phyloP scores from a whole-genome alignment of 2,329 filamentous ascomycete genomes.

The Fusarium miscanthi region DNA sequence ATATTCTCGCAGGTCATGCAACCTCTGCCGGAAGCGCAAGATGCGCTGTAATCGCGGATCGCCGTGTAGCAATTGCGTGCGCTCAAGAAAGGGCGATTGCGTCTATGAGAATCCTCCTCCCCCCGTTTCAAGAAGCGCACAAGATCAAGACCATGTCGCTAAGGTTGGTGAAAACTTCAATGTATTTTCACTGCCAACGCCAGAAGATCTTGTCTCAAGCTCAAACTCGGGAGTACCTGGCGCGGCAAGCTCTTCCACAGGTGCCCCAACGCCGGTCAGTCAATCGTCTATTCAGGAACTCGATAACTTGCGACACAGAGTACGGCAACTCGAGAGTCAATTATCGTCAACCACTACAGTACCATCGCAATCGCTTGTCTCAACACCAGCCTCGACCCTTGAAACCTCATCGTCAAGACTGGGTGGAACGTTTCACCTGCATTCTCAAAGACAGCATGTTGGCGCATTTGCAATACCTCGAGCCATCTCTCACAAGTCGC shows the following conservation, averaged over 20 bases:
- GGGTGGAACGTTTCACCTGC: slow-evolving; percentile 58
- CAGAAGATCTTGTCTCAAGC: not conserved
- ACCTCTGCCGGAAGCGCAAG: slow-evolving; percentile 57
- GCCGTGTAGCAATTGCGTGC: slow-evolving; percentile 56
- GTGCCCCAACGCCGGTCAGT: not conserved
- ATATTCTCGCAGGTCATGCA: slow-evolving; percentile 50
- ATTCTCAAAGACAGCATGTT: slow-evolving; percentile 47
- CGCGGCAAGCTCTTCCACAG: not conserved
- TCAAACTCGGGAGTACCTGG: not conserved
- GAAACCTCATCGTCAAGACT: slow-evolving; percentile 51
- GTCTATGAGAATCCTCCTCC: slow-evolving; percentile 46
- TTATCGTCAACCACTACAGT: not conserved
- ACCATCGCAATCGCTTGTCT: not conserved
- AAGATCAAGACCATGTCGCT: not conserved
- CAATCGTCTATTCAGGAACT: slow-evolving; percentile 26
- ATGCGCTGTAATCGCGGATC: slow-evolving; percentile 55
- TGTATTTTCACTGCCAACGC: not conserved
- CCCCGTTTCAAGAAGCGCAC: not conserved
- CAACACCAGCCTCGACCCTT: slow-evolving; percentile 36
- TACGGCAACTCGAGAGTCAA: slow-evolving; percentile 31
- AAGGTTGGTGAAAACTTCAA: not conserved
- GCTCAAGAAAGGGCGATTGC: slow-evolving; percentile 51
- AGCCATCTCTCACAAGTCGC: slow-evolving; percentile 64
- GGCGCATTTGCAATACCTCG: slow-evolving; percentile 51
- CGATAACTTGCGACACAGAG: slow-evolving; percentile 16